Percentiles rank a stretch among this genome's conserved stretches.
These are phyloP conservation scores for Colletotrichum lentis DNA, from an alignment of 2,329 filamentous ascomycete genomes.

Conservation along the genomic window DNA sequence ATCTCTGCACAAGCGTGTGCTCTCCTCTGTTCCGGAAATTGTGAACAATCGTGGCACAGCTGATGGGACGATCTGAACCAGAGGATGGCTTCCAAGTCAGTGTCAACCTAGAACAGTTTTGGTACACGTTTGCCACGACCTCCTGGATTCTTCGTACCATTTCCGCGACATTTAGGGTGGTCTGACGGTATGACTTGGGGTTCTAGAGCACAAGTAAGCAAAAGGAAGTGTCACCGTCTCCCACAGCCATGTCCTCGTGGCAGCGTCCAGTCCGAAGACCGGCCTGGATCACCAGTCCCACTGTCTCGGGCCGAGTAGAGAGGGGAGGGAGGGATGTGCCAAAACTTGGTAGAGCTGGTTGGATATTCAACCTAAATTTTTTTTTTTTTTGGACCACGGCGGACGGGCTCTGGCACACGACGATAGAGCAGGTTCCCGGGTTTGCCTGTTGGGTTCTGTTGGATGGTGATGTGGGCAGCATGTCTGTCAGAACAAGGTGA, in stretches of 20 bases:
- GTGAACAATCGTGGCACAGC: neutral
- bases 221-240: neutral
- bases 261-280: neutral
- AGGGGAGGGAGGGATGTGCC: neutral
- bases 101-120: conserved; percentile 5
- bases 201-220: neutral
- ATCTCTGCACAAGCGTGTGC: neutral
- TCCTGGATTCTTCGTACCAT: neutral
- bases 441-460: neutral
- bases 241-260: neutral
- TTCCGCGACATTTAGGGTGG: neutral
- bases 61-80: neutral
- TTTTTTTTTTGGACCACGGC: neutral
- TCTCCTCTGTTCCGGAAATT: neutral
- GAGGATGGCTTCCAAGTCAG: conserved; percentile 9
- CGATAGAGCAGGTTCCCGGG: conserved; percentile 6
- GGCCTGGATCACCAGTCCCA: conserved; percentile 10
- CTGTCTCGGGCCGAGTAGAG: conserved; percentile 19
- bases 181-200: conserved; percentile 24
- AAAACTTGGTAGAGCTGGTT: neutral
- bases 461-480: neutral
- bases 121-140: conserved; percentile 11
- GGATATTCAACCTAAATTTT: no score
- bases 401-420: neutral
- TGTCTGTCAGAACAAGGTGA: conserved; percentile 1